Evolutionary conservation across 257 asterid species (phyloP).

Genomic region (Solanum gracilifrons): DNA sequence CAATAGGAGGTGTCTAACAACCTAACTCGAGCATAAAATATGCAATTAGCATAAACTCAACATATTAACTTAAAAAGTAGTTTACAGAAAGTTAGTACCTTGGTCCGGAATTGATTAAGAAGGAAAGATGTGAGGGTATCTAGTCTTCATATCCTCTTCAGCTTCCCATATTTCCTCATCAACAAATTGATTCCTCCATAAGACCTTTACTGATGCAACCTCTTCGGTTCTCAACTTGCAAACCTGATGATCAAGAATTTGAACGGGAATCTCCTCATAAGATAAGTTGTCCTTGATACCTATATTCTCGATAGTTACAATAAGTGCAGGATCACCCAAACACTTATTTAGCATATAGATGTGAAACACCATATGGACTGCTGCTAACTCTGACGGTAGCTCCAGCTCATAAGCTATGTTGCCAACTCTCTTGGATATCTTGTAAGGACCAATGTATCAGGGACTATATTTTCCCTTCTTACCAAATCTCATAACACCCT

Average conservation of each 20-base stretch:
- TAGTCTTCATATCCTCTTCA: too few relatives aligned
- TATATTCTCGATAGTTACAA: neutral
- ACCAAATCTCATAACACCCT: neutral
- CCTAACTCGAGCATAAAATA: neutral
- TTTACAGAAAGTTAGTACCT: too few relatives aligned
- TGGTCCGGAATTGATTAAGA: neutral
- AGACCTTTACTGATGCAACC: neutral
- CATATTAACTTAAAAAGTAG: neutral
- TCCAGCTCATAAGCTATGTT: neutral
- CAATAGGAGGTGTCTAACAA: neutral
- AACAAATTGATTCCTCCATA: neutral
- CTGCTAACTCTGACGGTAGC: too few relatives aligned
- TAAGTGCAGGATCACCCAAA: neutral
- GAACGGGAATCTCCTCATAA: neutral
- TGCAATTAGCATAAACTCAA: neutral
- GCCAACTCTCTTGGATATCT: neutral
- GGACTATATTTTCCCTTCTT: neutral
- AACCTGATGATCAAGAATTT: neutral
- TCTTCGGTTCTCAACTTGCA: neutral
- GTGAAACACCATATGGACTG: too few relatives aligned
- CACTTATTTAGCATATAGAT: neutral
- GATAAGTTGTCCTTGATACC: neutral
- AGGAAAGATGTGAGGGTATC: neutral
- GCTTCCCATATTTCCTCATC: neutral
- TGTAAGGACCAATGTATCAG: too few relatives aligned